Evolutionary conservation across 805 yeast genomes (phyloP).

Genomic region (Dipodascopsis uninucleata): DNA sequence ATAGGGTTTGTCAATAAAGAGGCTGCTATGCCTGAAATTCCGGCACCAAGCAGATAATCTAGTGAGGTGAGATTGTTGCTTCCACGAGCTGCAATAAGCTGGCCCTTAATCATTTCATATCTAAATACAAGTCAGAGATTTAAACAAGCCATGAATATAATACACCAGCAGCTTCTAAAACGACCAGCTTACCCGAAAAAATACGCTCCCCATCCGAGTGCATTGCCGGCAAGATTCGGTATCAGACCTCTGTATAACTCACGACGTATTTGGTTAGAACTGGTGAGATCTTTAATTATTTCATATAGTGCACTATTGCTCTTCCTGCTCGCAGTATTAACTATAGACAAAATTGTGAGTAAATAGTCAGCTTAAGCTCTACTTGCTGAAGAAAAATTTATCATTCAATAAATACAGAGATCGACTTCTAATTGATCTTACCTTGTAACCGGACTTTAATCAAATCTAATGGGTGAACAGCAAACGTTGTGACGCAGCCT

Average conservation of each 20-base stretch:
- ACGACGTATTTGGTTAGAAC: slow-evolving; percentile 19
- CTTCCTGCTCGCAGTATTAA: slow-evolving; percentile 8
- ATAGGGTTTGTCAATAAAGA: slow-evolving; percentile 82
- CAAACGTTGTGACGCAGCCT: slow-evolving; percentile 72
- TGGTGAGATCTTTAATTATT: slow-evolving; percentile 9
- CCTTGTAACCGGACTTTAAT: slow-evolving; percentile 76
- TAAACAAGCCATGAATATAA: too few relatives aligned
- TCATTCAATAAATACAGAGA: not conserved
- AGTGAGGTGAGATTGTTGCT: slow-evolving; percentile 39
- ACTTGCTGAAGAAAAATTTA: slow-evolving; percentile 6
- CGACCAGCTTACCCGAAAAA: slow-evolving; percentile 64
- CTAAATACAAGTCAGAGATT: slow-evolving; percentile 3
- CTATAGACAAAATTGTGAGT: slow-evolving; percentile 7
- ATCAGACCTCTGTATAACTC: slow-evolving; percentile 69
- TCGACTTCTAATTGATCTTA: slow-evolving; percentile 17
- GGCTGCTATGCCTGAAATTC: slow-evolving; percentile 71
- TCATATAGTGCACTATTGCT: slow-evolving; percentile 12
- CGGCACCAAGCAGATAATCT: slow-evolving; percentile 53
- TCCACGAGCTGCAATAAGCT: not conserved
- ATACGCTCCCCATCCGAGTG: slow-evolving; percentile 85
- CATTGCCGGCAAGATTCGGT: slow-evolving; percentile 79
- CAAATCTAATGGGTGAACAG: slow-evolving; percentile 87
- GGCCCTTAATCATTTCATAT: slow-evolving; percentile 19
- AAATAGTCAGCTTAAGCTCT: not conserved
- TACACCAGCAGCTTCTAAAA: not conserved